phyloP scores from a whole-genome alignment of 108 stramenopile genomes.

The Nannochloropsis gaditana region DNA sequence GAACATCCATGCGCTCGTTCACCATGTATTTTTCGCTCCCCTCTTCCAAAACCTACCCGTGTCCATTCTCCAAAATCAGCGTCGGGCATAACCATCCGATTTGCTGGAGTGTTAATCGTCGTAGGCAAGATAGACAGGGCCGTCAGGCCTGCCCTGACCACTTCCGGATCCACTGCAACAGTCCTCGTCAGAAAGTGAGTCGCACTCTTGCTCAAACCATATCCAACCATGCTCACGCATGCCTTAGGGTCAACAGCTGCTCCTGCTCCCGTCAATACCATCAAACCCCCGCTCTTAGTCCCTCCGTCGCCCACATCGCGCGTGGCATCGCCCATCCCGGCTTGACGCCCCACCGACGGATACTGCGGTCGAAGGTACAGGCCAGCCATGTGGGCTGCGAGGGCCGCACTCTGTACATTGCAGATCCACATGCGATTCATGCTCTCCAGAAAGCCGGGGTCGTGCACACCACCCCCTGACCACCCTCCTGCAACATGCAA shows the following conservation, averaged over 20 bases:
- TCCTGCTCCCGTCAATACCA: conserved; percentile 22
- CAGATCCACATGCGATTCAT: background rate
- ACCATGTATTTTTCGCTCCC: background rate
- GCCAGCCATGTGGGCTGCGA: background rate
- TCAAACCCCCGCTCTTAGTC: background rate
- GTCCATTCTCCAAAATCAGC: conserved; percentile 18
- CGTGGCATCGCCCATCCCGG: background rate
- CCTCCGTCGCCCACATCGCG: background rate
- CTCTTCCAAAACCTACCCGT: background rate
- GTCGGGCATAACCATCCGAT: conserved; percentile 19
- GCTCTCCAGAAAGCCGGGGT: background rate
- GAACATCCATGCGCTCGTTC: background rate
- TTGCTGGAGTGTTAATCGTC: background rate
- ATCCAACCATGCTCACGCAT: conserved; percentile 20
- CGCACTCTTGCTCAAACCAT: conserved; percentile 14
- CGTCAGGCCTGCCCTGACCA: background rate
- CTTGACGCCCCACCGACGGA: background rate
- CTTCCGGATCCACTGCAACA: background rate
- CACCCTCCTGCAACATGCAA: conserved; percentile 13
- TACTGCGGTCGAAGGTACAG: background rate
- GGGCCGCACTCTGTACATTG: background rate
- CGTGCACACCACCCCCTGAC: background rate
- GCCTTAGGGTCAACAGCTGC: background rate
- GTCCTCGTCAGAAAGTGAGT: background rate
- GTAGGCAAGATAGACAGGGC: conserved; percentile 2